phyloP scores from a whole-genome alignment of 345 rosid species.

The Salix brachista region DNA sequence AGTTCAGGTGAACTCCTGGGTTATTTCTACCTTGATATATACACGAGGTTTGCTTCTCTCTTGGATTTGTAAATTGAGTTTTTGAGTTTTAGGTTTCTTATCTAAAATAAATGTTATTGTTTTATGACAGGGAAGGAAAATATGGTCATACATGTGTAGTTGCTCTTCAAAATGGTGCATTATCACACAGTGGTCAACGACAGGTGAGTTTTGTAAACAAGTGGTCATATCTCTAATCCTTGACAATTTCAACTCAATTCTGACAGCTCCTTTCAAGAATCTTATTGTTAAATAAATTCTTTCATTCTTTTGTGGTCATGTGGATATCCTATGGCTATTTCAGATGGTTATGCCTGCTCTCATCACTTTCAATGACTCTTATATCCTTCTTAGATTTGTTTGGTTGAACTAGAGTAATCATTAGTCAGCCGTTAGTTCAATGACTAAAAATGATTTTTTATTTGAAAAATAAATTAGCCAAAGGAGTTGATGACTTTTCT shows the following conservation, averaged over 20 bases:
- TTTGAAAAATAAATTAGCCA: conserved; percentile 1
- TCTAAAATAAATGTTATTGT: conserved; percentile 9
- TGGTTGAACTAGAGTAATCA: neutral
- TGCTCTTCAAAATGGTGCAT: conserved; percentile 81
- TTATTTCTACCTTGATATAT: conserved; percentile 86
- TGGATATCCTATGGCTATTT: neutral
- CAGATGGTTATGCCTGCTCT: neutral
- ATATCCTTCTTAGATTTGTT: neutral
- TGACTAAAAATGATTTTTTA: too few species aligned
- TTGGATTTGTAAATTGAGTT: neutral
- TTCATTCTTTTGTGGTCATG: neutral
- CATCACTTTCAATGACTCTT: neutral
- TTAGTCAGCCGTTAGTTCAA: neutral
- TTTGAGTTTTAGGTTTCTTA: conserved; percentile 7
- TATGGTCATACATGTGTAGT: conserved; percentile 73
- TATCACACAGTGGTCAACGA: conserved; percentile 45
- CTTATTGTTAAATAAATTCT: neutral
- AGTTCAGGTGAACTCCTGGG: conserved; percentile 78
- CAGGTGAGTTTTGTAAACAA: conserved; percentile 43
- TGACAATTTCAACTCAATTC: neutral
- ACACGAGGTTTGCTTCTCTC: conserved; percentile 48
- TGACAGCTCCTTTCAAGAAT: neutral
- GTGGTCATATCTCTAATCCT: neutral
- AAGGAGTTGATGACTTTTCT: neutral
- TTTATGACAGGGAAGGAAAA: conserved; percentile 77